Conservation (phyloP, 345 rosid genomes). For the Streptanthus diversifolius region DNA sequence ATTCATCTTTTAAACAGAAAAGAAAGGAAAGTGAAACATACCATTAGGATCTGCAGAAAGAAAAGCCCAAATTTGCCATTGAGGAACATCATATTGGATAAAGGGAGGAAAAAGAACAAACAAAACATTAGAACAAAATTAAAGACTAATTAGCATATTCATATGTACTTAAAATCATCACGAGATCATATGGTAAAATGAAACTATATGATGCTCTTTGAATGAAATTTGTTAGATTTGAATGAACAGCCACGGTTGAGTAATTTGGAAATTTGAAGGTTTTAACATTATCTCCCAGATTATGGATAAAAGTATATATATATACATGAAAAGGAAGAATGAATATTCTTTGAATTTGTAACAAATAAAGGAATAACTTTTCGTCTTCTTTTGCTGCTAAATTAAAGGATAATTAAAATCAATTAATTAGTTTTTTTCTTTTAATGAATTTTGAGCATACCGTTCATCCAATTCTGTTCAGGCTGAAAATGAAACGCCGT, state of each 20-base stretch:
- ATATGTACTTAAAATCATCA: background rate
- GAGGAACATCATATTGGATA: slow-evolving; percentile 21
- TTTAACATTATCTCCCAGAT: background rate
- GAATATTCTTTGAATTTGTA: slow-evolving; percentile 23
- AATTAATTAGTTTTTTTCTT: background rate
- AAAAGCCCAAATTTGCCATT: slow-evolving; percentile 19
- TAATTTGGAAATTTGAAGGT: background rate
- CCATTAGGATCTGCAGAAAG: slow-evolving; percentile 86
- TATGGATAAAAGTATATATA: slow-evolving; percentile 5
- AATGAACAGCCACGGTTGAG: background rate
- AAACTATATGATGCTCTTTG: background rate
- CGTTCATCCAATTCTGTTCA: slow-evolving; percentile 89
- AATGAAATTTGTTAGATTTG: background rate
- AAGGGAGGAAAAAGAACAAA: background rate
- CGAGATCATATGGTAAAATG: background rate
- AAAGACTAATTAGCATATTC: background rate
- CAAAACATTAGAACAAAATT: slow-evolving; percentile 7
- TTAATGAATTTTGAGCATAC: no score
- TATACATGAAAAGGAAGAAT: slow-evolving; percentile 15
- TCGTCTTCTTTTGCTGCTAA: slow-evolving; percentile 2
- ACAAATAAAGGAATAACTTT: slow-evolving; percentile 1
- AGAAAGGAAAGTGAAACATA: slow-evolving; percentile 34
- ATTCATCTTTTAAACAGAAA: background rate
- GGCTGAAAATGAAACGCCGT: slow-evolving; percentile 92
- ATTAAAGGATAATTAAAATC: slow-evolving; percentile 3